phyloP scores from a whole-genome alignment of 2,329 filamentous ascomycete genomes.

The Neocatenulostroma microsporum region DNA sequence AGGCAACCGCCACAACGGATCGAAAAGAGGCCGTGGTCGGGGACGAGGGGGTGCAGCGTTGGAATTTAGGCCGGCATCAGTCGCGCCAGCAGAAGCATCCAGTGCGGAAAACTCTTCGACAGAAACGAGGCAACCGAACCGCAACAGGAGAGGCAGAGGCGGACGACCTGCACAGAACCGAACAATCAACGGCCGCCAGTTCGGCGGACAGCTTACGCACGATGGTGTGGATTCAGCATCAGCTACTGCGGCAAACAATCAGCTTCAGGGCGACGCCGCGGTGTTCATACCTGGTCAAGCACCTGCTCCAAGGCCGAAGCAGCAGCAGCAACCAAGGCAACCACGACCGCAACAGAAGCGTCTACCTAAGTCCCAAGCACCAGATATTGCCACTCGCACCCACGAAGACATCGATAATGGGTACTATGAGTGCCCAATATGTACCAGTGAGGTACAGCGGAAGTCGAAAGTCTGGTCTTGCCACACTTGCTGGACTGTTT shows the following conservation, averaged over 20 bases:
- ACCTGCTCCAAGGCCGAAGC: slow-evolving; percentile 21
- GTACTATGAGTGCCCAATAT: slow-evolving; percentile 94
- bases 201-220: slow-evolving; percentile 42
- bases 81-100: slow-evolving; percentile 20
- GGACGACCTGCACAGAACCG: slow-evolving; percentile 19
- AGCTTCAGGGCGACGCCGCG: slow-evolving; percentile 44
- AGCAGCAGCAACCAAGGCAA: slow-evolving; percentile 24
- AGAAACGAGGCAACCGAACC: slow-evolving; percentile 5
- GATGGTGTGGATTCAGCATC: slow-evolving; percentile 14
- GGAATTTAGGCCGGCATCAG: slow-evolving; percentile 26
- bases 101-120: slow-evolving; percentile 7
- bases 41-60: slow-evolving; percentile 20
- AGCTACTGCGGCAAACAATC: slow-evolving; percentile 1
- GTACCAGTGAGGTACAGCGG: slow-evolving; percentile 72
- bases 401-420: slow-evolving; percentile 54
- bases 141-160: slow-evolving; percentile 19
- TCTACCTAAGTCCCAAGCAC: slow-evolving; percentile 41
- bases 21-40: slow-evolving; percentile 23
- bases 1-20: slow-evolving; percentile 13
- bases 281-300: slow-evolving; percentile 43
- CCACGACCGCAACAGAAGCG: slow-evolving; percentile 31
- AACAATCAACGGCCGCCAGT: slow-evolving; percentile 38
- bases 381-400: slow-evolving; percentile 60
- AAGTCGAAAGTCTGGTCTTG: slow-evolving; percentile 86
- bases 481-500: slow-evolving; percentile 84